Evolutionary conservation across 2,329 filamentous ascomycete genomes (phyloP), one percentile per base, ranked within the genome.

Genomic region (Rutstroemia sp.): DNA sequence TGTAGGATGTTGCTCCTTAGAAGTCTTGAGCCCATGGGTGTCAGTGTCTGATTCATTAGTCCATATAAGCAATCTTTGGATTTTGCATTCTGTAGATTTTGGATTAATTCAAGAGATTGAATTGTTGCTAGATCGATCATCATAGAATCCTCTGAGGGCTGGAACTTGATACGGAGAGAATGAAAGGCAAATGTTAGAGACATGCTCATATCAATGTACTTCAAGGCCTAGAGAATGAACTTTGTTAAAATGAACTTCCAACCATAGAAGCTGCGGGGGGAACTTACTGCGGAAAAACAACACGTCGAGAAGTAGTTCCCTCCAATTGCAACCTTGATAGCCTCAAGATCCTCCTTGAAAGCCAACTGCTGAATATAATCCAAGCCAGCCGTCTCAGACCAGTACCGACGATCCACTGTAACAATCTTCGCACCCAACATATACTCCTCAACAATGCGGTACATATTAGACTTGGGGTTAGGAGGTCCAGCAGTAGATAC

Each of bases 71-170:
- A 92, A 40, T 92, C 83, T 60, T 84, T 89, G 0, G 91, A 95
- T 62, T 87, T 91, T 0, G 83, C 67, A 63, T 87, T 84, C 12
- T 88, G 84, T 0, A 92, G 68, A 62, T 96, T 99, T 65, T 96
- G 90, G 25, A 97, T 87, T 5, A 99, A 78, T 69, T 99, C 94
- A 3, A 99, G 76, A 0, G 90, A 90, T 39, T 86, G 80, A 27
- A 96, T 89, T 0, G 92, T 95, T 0, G 89, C 87, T 2, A 94
- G 78, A 65, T 96, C 92, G 64, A 97, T 95, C 81, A 95, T 89
- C 92, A 97, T 96, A 0, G 90, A 89, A 23, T 92, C 88, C 67
- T 95, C 89, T 0, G 90, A 91, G 1, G 91, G 87, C 65, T 92
- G 86, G 63, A 95, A 96, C 60, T 84, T 86, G 66, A 97, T 87